phyloP scores from a whole-genome alignment of 169 alveolate genomes.

The Blepharisma undulans region DNA sequence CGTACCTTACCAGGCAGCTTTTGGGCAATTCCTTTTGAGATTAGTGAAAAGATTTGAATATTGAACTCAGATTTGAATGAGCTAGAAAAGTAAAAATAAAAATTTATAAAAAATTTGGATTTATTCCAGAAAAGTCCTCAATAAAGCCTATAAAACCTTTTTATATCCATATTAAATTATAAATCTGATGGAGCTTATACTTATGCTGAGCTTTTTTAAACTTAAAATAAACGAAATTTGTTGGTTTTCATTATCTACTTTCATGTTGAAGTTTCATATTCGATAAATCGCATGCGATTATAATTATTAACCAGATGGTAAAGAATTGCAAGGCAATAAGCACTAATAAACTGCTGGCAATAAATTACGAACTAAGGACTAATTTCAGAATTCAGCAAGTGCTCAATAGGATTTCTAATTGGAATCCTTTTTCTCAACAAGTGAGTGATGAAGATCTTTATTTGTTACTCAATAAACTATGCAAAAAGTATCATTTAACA shows the following conservation, averaged over 20 bases:
- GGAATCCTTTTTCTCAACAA: not conserved
- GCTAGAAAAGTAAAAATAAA: not conserved
- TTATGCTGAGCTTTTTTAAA: not conserved
- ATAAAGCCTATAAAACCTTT: not conserved
- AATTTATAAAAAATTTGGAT: not conserved
- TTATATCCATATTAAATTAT: not conserved
- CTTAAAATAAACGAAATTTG: not conserved
- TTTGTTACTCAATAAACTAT: not conserved
- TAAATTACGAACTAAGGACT: not conserved
- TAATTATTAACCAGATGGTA: not conserved
- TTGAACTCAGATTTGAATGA: not conserved
- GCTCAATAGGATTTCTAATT: not conserved
- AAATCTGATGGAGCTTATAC: not conserved
- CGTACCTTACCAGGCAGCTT: not conserved
- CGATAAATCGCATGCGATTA: not conserved
- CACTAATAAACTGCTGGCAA: not conserved
- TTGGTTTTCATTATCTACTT: not conserved
- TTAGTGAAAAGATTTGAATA: not conserved
- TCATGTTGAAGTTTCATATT: not conserved
- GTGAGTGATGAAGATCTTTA: not conserved
- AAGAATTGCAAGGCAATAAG: not conserved
- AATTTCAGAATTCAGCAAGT: not conserved
- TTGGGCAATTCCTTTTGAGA: not conserved
- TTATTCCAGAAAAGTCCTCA: not conserved
- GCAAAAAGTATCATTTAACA: not conserved